phyloP scores from a whole-genome alignment of 371 early-diverging fungal species.

The Mucor indicus region DNA sequence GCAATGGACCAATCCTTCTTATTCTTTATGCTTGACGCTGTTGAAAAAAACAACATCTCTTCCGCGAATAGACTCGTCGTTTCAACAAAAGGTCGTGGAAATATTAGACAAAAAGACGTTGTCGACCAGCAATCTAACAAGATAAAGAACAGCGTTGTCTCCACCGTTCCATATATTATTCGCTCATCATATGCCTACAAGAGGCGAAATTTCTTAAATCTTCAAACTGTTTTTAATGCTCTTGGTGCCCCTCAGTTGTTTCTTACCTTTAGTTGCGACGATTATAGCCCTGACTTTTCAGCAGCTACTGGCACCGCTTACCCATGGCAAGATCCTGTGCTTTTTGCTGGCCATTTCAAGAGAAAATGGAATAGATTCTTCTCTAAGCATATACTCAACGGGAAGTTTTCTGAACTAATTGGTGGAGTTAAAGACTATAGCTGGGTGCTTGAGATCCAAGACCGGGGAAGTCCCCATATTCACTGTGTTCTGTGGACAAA shows the following conservation, averaged over 20 bases:
- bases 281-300: not conserved
- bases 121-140: not conserved
- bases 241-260: conserved; percentile 6
- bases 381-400: not conserved
- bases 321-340: conserved; percentile 4
- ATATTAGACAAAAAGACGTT: not conserved
- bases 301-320: not conserved
- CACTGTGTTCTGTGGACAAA: too few relatives aligned
- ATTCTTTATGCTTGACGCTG: not conserved
- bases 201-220: not conserved
- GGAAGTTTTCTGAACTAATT: too few relatives aligned
- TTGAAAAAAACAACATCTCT: conserved; percentile 1
- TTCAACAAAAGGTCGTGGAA: not conserved
- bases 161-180: not conserved
- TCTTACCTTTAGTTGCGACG: conserved; percentile 4
- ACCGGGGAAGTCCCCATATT: too few relatives aligned
- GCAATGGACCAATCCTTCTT: conserved; percentile 2
- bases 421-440: too few relatives aligned
- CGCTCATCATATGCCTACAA: conserved; percentile 2
- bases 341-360: conserved; percentile 1
- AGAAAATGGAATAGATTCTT: conserved; percentile 7
- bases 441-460: too few relatives aligned
- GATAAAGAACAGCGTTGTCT: not conserved
- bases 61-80: not conserved
- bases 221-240: not conserved